phyloP scores from a whole-genome alignment of 129 eudicot species.

The Sambucus nigra region DNA sequence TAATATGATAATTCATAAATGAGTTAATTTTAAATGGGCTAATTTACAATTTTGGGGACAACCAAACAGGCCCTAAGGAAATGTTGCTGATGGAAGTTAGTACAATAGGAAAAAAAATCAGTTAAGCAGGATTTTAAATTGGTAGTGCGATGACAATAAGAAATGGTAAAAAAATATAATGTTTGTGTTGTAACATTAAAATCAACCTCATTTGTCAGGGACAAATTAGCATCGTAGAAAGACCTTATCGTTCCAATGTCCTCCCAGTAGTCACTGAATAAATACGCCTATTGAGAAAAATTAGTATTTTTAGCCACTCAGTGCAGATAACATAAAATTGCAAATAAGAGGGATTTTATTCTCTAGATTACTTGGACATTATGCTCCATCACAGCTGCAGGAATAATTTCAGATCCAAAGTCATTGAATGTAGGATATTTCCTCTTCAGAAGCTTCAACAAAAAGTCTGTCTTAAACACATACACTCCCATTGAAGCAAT shows the following conservation, averaged over 20 bases:
- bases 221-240: constrained; percentile 83
- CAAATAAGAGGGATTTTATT: background rate
- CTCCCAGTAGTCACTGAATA: constrained; percentile 95
- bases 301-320: background rate
- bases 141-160: background rate
- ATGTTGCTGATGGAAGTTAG: background rate
- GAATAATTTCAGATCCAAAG: constrained; percentile 90
- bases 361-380: constrained; percentile 51
- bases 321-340: background rate
- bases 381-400: constrained; percentile 63
- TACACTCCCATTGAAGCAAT: constrained; percentile 98
- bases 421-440: constrained; percentile 73
- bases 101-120: background rate
- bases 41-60: too few relatives aligned
- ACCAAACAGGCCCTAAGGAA: too few relatives aligned
- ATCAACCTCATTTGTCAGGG: constrained; percentile 78
- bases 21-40: too few relatives aligned
- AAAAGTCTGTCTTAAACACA: constrained; percentile 68
- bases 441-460: constrained; percentile 64
- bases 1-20: too few relatives aligned
- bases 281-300: constrained; percentile 52
- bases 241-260: constrained; percentile 84
- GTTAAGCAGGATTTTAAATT: background rate
- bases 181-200: background rate
- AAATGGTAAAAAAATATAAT: background rate